A percentile compares a stretch with the other conserved stretches of the same genome.
These are phyloP conservation scores for Monosporascus sp. DNA, from an alignment of 2,329 filamentous ascomycete species.

Conservation along the genomic window DNA sequence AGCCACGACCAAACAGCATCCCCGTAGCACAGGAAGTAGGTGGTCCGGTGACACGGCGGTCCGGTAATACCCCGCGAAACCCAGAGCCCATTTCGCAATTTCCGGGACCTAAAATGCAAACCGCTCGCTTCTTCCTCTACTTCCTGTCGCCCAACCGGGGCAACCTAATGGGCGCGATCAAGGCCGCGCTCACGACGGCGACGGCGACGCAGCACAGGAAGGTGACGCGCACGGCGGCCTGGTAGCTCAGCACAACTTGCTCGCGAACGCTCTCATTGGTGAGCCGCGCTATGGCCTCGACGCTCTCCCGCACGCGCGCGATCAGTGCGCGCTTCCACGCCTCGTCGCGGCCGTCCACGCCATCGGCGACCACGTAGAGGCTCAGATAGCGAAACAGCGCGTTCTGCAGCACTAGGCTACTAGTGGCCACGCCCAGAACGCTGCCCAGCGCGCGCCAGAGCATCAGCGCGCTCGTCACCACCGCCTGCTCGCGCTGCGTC, in stretches of 20 bases:
- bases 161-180: conserved; percentile 49
- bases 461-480: conserved; percentile 64
- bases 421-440: conserved; percentile 68
- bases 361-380: conserved; percentile 41
- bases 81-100: no score
- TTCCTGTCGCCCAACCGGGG: conserved; percentile 45
- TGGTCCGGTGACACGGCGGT: no score
- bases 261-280: conserved; percentile 35
- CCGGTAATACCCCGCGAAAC: background rate
- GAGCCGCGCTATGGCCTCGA: conserved; percentile 46
- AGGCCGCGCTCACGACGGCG: conserved; percentile 39
- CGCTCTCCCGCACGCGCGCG: conserved; percentile 45
- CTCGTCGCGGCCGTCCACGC: conserved; percentile 29
- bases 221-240: conserved; percentile 42
- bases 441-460: conserved; percentile 67
- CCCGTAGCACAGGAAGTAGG: no score
- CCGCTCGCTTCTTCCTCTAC: conserved; percentile 7
- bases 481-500: conserved; percentile 57
- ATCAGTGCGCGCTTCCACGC: conserved; percentile 53
- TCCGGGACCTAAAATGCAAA: no score
- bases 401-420: conserved; percentile 70
- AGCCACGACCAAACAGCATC: background rate
- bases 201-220: conserved; percentile 41
- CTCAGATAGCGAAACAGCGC: conserved; percentile 56
- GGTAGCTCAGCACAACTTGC: conserved; percentile 53